Percentiles rank a stretch among this genome's conserved stretches.
phyloP scores from a whole-genome alignment of 1,284 basidiomycete genomes.

The Ceratobasidium theobromae region DNA sequence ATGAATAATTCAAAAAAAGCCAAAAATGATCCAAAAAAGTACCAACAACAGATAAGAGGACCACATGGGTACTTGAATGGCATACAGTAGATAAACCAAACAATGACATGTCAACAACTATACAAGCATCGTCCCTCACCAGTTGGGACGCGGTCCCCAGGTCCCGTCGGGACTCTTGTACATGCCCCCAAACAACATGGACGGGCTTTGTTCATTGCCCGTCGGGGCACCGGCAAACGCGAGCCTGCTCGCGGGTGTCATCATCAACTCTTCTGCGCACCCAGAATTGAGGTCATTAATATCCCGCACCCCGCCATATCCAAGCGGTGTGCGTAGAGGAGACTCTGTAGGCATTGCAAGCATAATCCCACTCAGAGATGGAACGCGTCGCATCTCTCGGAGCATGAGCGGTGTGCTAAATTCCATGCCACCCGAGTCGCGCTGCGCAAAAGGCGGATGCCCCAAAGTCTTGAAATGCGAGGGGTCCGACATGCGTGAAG shows the following conservation, averaged over 20 bases:
- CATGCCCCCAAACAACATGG: conserved; percentile 24
- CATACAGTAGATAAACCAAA: neutral
- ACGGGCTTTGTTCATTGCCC: conserved; percentile 15
- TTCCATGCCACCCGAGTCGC: conserved; percentile 1
- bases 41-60: neutral
- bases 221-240: neutral
- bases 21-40: conserved; percentile 4
- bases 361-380: conserved; percentile 5
- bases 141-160: conserved; percentile 15
- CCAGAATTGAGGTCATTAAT: conserved; percentile 28
- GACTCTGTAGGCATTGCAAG: conserved; percentile 9
- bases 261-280: conserved; percentile 25
- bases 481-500: conserved; percentile 33
- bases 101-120: neutral
- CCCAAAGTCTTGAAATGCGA: conserved; percentile 34
- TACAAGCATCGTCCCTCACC: neutral
- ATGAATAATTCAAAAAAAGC: neutral
- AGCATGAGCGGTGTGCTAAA: conserved; percentile 10
- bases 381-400: conserved; percentile 3
- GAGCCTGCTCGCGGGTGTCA: conserved; percentile 4
- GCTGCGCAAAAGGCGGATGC: conserved; percentile 25
- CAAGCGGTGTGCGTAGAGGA: conserved; percentile 17
- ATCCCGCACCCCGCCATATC: conserved; percentile 14
- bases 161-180: conserved; percentile 27
- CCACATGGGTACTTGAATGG: neutral